Evolutionary conservation across 192 early-diverging fungal genomes (phyloP).

Genomic region (Glomus cerebriforme): DNA sequence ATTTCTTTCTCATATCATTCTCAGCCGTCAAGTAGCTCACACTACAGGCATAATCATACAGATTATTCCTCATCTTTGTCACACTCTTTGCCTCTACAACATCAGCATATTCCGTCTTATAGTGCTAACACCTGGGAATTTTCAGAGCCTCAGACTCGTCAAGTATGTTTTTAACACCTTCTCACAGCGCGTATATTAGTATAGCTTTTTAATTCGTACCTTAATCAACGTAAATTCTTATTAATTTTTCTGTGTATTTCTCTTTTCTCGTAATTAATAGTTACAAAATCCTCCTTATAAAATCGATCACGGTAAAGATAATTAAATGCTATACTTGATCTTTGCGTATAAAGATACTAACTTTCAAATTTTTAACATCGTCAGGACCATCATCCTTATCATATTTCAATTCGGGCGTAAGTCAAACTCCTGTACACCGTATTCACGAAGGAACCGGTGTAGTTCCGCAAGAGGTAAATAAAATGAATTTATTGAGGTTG

Average conservation of each 20-base stretch:
- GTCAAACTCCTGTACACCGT: background rate
- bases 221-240: background rate
- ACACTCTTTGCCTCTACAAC: background rate
- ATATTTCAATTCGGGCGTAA: background rate
- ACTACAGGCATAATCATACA: slow-evolving; percentile 7
- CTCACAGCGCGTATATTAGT: too few species aligned
- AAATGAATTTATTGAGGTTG: background rate
- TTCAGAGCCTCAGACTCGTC: background rate
- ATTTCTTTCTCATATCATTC: slow-evolving; percentile 1
- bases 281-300: background rate
- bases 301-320: slow-evolving; percentile 9
- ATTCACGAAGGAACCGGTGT: background rate
- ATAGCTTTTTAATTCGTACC: background rate
- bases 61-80: slow-evolving; percentile 14
- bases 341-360: background rate
- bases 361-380: background rate
- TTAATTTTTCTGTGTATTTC: too few species aligned
- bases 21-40: background rate
- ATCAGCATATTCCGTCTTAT: background rate
- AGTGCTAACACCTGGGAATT: background rate
- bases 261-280: background rate
- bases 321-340: background rate
- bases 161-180: background rate
- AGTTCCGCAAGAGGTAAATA: background rate
- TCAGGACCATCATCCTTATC: too few species aligned